A percentile compares a stretch with the other conserved stretches of the same genome.
Evolutionary conservation across 345 rosid species (phyloP).

Genomic region (Lepidium africanum): DNA sequence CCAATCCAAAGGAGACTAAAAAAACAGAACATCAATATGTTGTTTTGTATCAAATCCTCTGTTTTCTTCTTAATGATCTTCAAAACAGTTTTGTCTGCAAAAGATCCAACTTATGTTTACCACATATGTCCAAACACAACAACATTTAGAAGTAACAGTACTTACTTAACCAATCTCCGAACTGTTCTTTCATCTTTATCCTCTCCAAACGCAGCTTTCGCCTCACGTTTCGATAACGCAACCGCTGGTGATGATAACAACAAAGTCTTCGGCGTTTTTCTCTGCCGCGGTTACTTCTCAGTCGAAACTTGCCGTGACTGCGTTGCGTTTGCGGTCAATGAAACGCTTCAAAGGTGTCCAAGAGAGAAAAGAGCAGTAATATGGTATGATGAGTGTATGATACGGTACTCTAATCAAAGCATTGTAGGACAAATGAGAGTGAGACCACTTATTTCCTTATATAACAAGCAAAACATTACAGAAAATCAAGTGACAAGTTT

Average conservation of each 20-base stretch:
- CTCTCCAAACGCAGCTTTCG: constrained; percentile 19
- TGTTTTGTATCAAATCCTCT: constrained; percentile 11
- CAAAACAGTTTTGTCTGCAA: constrained; percentile 21
- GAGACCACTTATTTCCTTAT: neutral
- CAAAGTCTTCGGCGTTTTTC: constrained; percentile 32
- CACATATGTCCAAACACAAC: constrained; percentile 21
- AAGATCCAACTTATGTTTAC: constrained; percentile 21
- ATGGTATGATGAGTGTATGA: constrained; percentile 38
- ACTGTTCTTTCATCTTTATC: constrained; percentile 31
- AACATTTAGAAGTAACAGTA: constrained; percentile 31
- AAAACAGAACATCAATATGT: neutral
- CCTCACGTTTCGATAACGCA: constrained; percentile 34
- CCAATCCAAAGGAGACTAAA: neutral
- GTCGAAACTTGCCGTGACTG: constrained; percentile 27
- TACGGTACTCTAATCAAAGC: constrained; percentile 30
- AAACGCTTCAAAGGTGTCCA: constrained; percentile 23
- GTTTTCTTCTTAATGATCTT: neutral
- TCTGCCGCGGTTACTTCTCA: constrained; percentile 35
- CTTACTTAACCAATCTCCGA: constrained; percentile 36
- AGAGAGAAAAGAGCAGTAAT: constrained; percentile 21
- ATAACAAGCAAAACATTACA: constrained; percentile 11
- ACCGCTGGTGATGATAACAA: constrained; percentile 22
- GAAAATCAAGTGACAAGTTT: constrained; percentile 8
- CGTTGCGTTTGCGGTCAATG: constrained; percentile 14
- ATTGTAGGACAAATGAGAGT: constrained; percentile 17